Conservation (phyloP, 441 rosid genomes). For the Geranium incanum region DNA sequence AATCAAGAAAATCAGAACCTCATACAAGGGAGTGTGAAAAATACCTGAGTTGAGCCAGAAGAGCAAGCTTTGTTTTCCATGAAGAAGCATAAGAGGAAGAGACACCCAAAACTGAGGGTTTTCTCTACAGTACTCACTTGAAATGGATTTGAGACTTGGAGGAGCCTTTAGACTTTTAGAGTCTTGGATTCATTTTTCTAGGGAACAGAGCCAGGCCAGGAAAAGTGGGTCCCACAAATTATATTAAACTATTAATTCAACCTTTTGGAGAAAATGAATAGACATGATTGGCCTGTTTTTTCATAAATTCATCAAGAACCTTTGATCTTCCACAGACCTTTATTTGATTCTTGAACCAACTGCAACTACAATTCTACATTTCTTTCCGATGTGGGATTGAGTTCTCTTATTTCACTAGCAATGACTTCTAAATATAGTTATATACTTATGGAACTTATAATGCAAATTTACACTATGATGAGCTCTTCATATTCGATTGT, state of each 20-base stretch:
- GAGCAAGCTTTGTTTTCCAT: constrained; percentile 5
- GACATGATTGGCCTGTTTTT: no score
- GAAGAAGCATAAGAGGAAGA: not conserved
- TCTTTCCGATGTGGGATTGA: not conserved
- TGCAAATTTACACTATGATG: no score
- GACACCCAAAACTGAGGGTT: not conserved
- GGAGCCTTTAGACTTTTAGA: not conserved
- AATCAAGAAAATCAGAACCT: constrained; percentile 1
- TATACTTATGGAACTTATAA: not conserved
- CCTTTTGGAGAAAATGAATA: no score
- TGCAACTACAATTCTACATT: not conserved
- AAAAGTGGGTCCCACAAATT: no score
- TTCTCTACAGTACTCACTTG: not conserved
- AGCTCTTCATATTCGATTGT: not conserved
- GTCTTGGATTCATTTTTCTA: not conserved
- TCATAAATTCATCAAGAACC: not conserved
- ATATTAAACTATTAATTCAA: no score
- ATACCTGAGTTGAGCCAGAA: constrained; percentile 5
- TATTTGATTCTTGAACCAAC: no score
- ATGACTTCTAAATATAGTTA: not conserved
- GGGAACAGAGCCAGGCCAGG: not conserved
- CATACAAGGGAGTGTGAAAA: not conserved
- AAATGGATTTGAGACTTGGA: not conserved
- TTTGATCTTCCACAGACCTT: not conserved
- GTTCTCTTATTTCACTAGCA: not conserved